Evolutionary conservation across 2,329 filamentous ascomycete genomes (phyloP).

Genomic region (Colletotrichum viniferum): DNA sequence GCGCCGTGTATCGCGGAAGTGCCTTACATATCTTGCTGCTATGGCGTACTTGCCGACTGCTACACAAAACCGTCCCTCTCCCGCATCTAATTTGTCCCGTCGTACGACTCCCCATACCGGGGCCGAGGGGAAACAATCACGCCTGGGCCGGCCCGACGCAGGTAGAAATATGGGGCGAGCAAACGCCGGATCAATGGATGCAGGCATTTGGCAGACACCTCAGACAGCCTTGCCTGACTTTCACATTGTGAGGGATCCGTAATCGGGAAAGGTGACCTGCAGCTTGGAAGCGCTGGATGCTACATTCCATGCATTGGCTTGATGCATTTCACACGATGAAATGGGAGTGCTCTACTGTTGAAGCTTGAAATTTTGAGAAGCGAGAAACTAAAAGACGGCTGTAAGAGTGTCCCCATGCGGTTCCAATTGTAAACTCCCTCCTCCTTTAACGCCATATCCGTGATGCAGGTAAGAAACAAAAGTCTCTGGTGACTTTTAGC

Average conservation of each 20-base stretch:
- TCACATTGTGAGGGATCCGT: neutral
- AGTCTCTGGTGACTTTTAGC: neutral
- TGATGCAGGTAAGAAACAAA: neutral
- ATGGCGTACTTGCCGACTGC: neutral
- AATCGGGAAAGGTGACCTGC: neutral
- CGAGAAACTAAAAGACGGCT: neutral
- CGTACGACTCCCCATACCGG: constrained; percentile 17
- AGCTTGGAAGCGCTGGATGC: neutral
- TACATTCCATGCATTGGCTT: neutral
- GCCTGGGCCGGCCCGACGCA: neutral
- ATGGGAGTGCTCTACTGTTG: neutral
- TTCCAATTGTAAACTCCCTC: neutral
- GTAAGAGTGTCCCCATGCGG: neutral
- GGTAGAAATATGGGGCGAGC: neutral
- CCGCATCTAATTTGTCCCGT: neutral
- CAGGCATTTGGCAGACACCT: neutral
- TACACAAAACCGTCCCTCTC: neutral
- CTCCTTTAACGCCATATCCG: constrained; percentile 1
- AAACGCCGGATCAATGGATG: constrained; percentile 1
- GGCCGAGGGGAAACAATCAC: constrained; percentile 1
- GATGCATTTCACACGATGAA: no score
- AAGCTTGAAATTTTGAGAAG: neutral
- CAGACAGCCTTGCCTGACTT: neutral
- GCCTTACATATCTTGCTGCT: neutral
- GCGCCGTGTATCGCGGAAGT: neutral